Evolutionary conservation across 1,284 basidiomycete genomes (phyloP).

Genomic region (Apiotrichum sp.): DNA sequence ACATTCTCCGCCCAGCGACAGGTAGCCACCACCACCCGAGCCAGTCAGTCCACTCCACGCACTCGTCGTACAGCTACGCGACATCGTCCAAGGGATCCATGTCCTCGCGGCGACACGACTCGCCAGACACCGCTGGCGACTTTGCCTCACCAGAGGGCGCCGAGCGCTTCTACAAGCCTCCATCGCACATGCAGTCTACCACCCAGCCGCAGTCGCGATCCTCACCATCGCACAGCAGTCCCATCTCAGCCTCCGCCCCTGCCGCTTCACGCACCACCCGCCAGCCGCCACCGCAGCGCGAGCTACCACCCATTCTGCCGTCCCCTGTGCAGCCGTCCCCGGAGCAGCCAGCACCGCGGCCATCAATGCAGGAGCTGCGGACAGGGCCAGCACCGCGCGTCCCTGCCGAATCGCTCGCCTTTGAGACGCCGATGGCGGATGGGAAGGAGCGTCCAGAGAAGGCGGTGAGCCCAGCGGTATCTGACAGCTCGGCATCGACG

Average conservation of each 20-base stretch:
- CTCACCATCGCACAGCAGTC: not conserved
- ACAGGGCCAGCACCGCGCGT: no score
- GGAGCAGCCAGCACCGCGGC: not conserved
- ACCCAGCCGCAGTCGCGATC: not conserved
- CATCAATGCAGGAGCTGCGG: no score
- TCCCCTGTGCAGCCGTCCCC: conserved; percentile 4
- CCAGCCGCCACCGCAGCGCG: not conserved
- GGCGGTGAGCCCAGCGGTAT: conserved; percentile 14
- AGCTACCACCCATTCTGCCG: not conserved
- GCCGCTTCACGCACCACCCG: not conserved
- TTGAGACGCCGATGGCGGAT: not conserved
- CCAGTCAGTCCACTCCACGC: not conserved
- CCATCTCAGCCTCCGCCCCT: not conserved
- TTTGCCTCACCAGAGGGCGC: not conserved
- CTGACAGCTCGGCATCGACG: conserved; percentile 12
- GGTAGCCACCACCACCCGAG: no score
- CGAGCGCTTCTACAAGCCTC: conserved; percentile 1
- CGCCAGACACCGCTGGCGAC: not conserved
- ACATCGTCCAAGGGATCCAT: not conserved
- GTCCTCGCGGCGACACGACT: not conserved
- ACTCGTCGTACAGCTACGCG: not conserved
- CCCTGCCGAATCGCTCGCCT: not conserved
- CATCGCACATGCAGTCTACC: not conserved
- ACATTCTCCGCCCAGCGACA: not conserved
- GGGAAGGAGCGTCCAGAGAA: conserved; percentile 5